Evolutionary conservation across 352 stramenopile species (phyloP).

Genomic region (Phytophthora aleatoria): DNA sequence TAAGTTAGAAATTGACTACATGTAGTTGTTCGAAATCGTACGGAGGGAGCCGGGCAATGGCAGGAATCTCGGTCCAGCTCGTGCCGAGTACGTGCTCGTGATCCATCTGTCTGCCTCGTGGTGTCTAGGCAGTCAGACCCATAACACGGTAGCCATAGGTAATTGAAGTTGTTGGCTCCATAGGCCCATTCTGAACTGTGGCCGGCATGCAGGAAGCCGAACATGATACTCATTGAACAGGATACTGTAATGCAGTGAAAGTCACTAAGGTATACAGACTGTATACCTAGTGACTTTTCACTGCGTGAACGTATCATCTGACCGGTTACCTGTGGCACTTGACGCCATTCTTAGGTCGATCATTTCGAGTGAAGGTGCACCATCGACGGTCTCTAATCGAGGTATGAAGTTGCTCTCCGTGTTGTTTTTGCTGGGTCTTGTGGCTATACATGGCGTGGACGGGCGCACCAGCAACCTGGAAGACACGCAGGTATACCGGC

Average conservation of each 20-base stretch:
- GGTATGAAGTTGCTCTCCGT: conserved; percentile 9
- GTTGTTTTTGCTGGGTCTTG: conserved; percentile 6
- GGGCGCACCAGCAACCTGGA: conserved; percentile 32
- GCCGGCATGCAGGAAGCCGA: neutral
- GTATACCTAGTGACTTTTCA: too few species aligned
- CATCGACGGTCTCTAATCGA: neutral
- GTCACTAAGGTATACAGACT: too few species aligned
- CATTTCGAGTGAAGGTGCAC: neutral
- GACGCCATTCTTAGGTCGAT: neutral
- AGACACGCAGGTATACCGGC: conserved; percentile 23
- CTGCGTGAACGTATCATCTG: too few species aligned
- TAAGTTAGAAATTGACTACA: neutral
- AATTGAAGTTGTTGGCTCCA: conserved; percentile 28
- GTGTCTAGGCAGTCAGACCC: neutral
- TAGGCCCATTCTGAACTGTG: conserved; percentile 1
- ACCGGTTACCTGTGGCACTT: neutral
- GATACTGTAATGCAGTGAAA: neutral
- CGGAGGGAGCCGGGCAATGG: conserved; percentile 1
- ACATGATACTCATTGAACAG: neutral
- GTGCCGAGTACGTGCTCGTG: conserved; percentile 1
- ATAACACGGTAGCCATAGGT: conserved; percentile 6
- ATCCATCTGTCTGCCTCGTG: conserved; percentile 21
- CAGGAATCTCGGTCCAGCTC: conserved; percentile 13
- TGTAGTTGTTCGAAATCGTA: neutral
- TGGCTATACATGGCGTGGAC: conserved; percentile 6